Conservation (phyloP, 176 grass and related monocot genomes). For the Carex pumila region DNA sequence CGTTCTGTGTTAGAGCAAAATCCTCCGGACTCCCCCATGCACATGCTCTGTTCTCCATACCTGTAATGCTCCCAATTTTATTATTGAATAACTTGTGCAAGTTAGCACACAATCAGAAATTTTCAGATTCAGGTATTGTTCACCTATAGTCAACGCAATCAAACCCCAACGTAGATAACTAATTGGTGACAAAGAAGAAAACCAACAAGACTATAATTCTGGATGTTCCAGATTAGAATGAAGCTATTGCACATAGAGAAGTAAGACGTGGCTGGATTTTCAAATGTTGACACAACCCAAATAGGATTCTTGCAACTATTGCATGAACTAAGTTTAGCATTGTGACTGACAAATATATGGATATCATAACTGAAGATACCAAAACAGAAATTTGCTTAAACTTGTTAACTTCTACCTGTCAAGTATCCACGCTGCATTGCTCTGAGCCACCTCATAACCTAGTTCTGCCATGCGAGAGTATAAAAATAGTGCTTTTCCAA, state of each 20-base stretch:
- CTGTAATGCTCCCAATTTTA: background rate
- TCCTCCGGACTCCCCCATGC: slow-evolving; percentile 77
- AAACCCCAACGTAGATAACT: background rate
- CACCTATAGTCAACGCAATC: background rate
- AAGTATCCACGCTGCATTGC: slow-evolving; percentile 99
- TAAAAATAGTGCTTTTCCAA: slow-evolving; percentile 84
- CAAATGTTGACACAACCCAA: background rate
- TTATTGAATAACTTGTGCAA: background rate
- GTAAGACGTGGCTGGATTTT: too few species aligned
- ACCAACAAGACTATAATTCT: background rate
- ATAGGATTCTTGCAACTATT: background rate
- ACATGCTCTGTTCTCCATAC: slow-evolving; percentile 79
- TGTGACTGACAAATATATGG: background rate
- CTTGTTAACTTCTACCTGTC: slow-evolving; percentile 31
- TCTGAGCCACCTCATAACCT: slow-evolving; percentile 96
- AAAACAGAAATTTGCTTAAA: background rate
- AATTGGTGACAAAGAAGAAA: background rate
- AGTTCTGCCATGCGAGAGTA: slow-evolving; percentile 99
- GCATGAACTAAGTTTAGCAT: background rate
- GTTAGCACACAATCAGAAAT: background rate
- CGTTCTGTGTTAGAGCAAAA: slow-evolving; percentile 90
- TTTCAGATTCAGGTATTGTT: background rate
- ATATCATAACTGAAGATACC: background rate
- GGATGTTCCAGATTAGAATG: background rate
- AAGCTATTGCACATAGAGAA: background rate